phyloP scores from a whole-genome alignment of 306 rosid genomes.

The Glycine tomentella region DNA sequence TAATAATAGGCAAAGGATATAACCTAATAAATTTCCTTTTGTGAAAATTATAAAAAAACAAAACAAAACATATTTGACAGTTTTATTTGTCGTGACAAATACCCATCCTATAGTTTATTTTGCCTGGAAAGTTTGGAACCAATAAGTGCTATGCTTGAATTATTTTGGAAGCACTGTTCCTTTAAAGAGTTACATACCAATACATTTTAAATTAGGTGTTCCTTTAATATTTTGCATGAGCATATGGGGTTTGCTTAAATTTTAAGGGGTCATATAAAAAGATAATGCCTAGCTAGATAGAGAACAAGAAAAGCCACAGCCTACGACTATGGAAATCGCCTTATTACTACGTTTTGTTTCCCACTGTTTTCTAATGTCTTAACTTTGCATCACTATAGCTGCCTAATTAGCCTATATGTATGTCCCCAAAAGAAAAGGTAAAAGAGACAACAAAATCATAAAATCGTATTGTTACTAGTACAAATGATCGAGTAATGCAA shows the following conservation, averaged over 20 bases:
- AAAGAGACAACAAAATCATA: conserved; percentile 33
- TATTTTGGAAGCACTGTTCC: conserved; percentile 57
- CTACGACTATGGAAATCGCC: conserved; percentile 12
- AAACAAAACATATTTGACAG: background rate
- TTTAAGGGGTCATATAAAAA: conserved; percentile 22
- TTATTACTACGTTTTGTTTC: conserved; percentile 28
- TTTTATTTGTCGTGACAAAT: conserved; percentile 41
- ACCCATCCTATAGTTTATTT: conserved; percentile 36
- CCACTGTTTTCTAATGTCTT: conserved; percentile 22
- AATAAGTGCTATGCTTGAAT: conserved; percentile 43
- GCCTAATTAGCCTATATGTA: conserved; percentile 31
- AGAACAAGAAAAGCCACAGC: conserved; percentile 31
- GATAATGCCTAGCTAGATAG: conserved; percentile 37
- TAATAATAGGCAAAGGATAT: conserved; percentile 24
- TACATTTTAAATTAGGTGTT: conserved; percentile 38
- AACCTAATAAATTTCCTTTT: conserved; percentile 39
- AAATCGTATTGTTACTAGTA: conserved; percentile 9
- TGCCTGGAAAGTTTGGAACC: conserved; percentile 41
- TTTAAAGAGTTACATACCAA: conserved; percentile 48
- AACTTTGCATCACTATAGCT: conserved; percentile 35
- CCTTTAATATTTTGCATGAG: conserved; percentile 32
- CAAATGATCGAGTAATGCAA: conserved; percentile 16
- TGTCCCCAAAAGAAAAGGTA: conserved; percentile 43
- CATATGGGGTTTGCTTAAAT: conserved; percentile 22
- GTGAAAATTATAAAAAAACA: background rate